Conservation (phyloP, 148 eudicot species). For the Linanthus parryae region DNA sequence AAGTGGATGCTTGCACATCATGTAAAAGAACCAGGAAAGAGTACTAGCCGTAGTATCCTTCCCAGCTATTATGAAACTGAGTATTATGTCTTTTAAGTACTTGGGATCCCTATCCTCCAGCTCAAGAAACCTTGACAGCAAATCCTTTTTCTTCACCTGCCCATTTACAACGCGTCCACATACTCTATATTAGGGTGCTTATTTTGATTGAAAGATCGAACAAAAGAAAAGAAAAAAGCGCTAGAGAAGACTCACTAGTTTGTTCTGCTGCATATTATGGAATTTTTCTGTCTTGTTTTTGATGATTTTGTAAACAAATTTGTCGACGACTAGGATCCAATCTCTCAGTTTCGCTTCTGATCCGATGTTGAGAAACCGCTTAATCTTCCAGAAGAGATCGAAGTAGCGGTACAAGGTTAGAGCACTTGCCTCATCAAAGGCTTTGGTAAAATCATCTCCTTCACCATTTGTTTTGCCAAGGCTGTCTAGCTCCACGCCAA, state of each 20-base stretch:
- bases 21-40: slow-evolving; percentile 38
- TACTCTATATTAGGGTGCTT: background rate
- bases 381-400: slow-evolving; percentile 18
- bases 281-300: slow-evolving; percentile 14
- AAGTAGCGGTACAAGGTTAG: slow-evolving; percentile 10
- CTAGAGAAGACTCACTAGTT: background rate
- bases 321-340: slow-evolving; percentile 12
- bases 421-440: slow-evolving; percentile 19
- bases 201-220: too few species aligned
- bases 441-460: slow-evolving; percentile 14
- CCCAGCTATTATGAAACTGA: slow-evolving; percentile 39
- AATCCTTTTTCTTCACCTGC: slow-evolving; percentile 19
- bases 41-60: slow-evolving; percentile 34
- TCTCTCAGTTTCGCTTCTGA: slow-evolving; percentile 15
- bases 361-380: slow-evolving; percentile 16
- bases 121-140: slow-evolving; percentile 32
- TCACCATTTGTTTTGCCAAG: slow-evolving; percentile 17
- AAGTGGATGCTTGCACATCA: slow-evolving; percentile 29
- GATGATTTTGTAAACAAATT: slow-evolving; percentile 12
- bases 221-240: too few species aligned
- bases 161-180: background rate
- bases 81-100: slow-evolving; percentile 31
- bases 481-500: slow-evolving; percentile 20
- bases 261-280: background rate
- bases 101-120: slow-evolving; percentile 22